Evolutionary conservation across 768 basidiomycete species (phyloP).

Genomic region (Lactifluus echinatus): DNA sequence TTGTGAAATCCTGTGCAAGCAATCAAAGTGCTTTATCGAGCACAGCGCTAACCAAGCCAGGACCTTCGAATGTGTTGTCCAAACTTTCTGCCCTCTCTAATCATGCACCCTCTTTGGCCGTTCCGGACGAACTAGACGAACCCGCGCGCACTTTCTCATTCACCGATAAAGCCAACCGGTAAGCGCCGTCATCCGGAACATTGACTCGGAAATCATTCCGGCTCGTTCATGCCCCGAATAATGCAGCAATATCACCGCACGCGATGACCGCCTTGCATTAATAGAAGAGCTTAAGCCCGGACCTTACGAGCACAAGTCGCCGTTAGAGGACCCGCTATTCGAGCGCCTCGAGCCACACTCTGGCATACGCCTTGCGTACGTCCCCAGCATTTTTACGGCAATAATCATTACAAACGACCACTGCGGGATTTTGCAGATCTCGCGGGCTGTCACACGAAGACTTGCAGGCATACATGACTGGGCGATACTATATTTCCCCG

Average conservation of each 20-base stretch:
- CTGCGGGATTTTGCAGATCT: conserved; percentile 38
- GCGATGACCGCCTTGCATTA: conserved; percentile 60
- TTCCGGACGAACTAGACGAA: not conserved
- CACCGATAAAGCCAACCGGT: conserved; percentile 21
- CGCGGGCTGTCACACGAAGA: conserved; percentile 67
- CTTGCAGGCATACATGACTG: conserved; percentile 70
- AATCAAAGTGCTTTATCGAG: conserved; percentile 7
- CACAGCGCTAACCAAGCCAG: conserved; percentile 25
- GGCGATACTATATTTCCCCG: conserved; percentile 82
- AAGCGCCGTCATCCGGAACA: not conserved
- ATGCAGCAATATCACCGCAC: conserved; percentile 20
- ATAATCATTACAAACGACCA: not conserved
- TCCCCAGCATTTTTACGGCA: conserved; percentile 15
- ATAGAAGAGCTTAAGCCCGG: conserved; percentile 73
- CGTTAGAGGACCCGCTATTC: conserved; percentile 68
- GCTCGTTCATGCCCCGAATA: not conserved
- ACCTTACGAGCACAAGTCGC: conserved; percentile 64
- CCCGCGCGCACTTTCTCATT: conserved; percentile 17
- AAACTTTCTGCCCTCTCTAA: conserved; percentile 38
- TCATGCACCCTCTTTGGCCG: conserved; percentile 8
- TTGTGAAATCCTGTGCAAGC: not conserved
- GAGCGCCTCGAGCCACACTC: conserved; percentile 84
- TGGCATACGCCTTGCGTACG: conserved; percentile 74
- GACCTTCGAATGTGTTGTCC: conserved; percentile 45
- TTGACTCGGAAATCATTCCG: not conserved